These are phyloP conservation scores for Luffa aegyptiaca DNA, from an alignment of 306 rosid species.

Conservation along the genomic window DNA sequence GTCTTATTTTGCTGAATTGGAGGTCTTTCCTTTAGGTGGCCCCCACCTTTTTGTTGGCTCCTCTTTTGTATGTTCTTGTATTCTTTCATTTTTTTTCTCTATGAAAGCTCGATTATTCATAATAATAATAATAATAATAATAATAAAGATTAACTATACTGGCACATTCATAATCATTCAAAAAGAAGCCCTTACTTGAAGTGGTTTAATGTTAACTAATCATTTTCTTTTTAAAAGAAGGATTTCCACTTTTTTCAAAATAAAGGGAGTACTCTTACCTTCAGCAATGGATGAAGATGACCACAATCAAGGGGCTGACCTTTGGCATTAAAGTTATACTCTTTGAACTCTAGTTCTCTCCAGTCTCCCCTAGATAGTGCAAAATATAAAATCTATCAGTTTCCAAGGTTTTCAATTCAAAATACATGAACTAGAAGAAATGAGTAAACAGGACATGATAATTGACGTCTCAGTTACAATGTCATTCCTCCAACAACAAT, in stretches of 20 bases:
- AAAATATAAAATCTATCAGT: constrained; percentile 15
- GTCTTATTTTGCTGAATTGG: no score
- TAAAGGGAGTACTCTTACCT: constrained; percentile 39
- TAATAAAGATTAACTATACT: background rate
- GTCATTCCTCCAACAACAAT: background rate
- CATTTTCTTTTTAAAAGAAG: background rate
- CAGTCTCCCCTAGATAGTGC: constrained; percentile 57
- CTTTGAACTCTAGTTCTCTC: constrained; percentile 76
- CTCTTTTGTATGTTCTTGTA: no score
- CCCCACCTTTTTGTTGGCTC: no score
- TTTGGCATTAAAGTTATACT: constrained; percentile 71
- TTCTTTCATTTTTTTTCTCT: no score
- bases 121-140: no score
- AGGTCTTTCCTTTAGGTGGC: no score
- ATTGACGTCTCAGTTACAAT: background rate
- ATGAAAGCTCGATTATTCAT: no score
- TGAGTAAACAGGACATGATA: background rate
- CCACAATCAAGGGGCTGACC: constrained; percentile 86
- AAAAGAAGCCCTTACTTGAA: background rate
- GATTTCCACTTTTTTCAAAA: background rate
- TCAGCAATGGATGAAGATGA: constrained; percentile 82
- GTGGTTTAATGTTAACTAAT: background rate
- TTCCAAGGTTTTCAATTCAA: background rate
- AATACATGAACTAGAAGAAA: background rate
- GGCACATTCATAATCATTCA: background rate